Base-by-base conservation (phyloP, 2,329 filamentous ascomycete genomes). In the Aspergillus ruber region DNA sequence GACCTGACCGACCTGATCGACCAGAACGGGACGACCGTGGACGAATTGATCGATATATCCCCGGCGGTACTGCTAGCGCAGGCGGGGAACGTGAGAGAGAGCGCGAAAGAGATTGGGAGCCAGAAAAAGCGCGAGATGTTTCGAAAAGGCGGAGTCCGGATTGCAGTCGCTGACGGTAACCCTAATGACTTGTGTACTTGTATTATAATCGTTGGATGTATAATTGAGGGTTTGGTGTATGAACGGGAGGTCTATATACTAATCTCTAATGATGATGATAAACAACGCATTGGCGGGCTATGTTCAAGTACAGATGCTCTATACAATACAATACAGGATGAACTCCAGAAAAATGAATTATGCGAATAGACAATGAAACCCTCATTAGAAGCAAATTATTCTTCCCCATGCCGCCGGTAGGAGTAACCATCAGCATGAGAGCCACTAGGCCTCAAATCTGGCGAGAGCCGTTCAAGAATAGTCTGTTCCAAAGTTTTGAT, bases 371-470 rank as follows among this genome's bases (percentile, higher is more conserved):
- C 9, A 29, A 7, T 29, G 9, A 29, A 29, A 29, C 3, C 9
- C 10, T 27, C 25, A 27, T 27, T 9, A 7, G 25, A 29, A 29
- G 25, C 25, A 12, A 5, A 10, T 29, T 29, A 29, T 29, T 96
- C 90, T 66, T 95, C 89, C 39, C 83, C 81, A 73, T 97, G 91
- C 68, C 85, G 87, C 75, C 93, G 93, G 74, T 95, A 96, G 68
- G 81, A 84, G 50, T 71, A 72, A 5, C 54, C 49, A 33, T 50
- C 54, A 8, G 69, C 74, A 35, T 72, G 72, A 32, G 75, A 70
- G 23, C 70, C 71, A 72, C 85, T 86, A 35, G 88, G 88, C 49
- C 76, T 76, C 56, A 95, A 72, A 63, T 93, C 86, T 1, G 78
- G 72, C 5, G 85, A 85, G 25, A 96, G 74, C 55, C 87, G 81